Percentiles rank a stretch among this genome's conserved stretches.
Evolutionary conservation across 2,329 filamentous ascomycete species (phyloP).

Genomic region (Pyricularia grisea): DNA sequence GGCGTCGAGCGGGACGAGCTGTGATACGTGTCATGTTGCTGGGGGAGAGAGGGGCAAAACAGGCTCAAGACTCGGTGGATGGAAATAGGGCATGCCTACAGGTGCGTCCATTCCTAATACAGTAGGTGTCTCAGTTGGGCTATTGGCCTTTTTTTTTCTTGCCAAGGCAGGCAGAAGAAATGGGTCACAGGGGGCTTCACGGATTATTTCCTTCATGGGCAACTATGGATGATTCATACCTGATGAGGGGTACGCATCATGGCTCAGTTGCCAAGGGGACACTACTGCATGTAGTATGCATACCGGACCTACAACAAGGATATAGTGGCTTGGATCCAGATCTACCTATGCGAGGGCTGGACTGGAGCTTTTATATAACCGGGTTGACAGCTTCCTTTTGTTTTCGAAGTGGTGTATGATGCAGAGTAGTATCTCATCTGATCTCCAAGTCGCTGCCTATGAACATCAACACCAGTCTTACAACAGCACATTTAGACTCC

Average conservation of each 20-base stretch:
- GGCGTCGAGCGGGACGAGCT: slow-evolving; percentile 27
- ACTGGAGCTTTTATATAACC: not conserved
- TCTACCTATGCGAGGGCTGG: not conserved
- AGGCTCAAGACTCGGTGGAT: not conserved
- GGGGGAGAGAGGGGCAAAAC: not conserved
- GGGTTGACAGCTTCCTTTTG: not conserved
- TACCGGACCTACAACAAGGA: not conserved
- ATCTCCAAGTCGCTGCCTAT: not conserved
- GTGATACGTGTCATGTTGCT: slow-evolving; percentile 11
- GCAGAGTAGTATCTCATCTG: not conserved
- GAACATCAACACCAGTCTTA: not conserved
- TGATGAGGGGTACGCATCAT: not conserved
- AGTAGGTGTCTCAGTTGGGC: too few relatives aligned
- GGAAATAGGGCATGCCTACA: too few relatives aligned
- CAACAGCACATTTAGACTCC: not conserved
- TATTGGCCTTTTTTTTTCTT: not conserved
- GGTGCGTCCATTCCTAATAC: too few relatives aligned
- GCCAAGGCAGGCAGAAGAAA: not conserved
- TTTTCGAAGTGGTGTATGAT: not conserved
- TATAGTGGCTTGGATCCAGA: not conserved
- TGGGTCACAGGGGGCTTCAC: not conserved
- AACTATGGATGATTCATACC: not conserved
- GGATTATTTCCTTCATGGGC: not conserved
- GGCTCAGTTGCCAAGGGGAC: not conserved
- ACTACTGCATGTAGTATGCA: not conserved